Evolutionary conservation across 805 yeast species (phyloP), one percentile per base, ranked within the genome.

Genomic region (Yarrowia deformans): DNA sequence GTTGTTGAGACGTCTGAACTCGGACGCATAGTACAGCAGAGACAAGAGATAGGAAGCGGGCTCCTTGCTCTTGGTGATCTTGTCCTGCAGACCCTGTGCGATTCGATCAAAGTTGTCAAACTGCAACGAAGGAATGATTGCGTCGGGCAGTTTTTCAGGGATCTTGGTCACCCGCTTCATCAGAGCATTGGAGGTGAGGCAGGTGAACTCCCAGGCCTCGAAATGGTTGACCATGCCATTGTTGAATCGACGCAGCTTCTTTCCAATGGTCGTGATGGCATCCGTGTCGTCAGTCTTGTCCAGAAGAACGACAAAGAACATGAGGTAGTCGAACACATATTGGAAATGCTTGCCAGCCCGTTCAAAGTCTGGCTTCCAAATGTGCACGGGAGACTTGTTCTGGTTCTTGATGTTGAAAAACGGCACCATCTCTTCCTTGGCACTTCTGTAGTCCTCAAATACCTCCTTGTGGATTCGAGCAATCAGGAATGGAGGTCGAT

Each of bases 341-440:
- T 86, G 87, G 76, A 93, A 94, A 78, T 94, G 97, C 73, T 90
- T 91, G 0, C 99, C 99, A 0, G 98, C 95, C 23, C 96, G 79
- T 77, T 96, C 99, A 73, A 83, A 77, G 60, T 93, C 97, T 0
- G 98, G 97, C 73, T 92, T 92, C 98, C 99, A 95, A 69, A 95
- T 90, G 72, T 87, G 89, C 0, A 93, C 86, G 46, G 95, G 82
- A 12, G 89, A 86, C 74, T 92, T 90, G 2, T 73, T 73, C n/a
- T 72, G 72, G 0, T 92, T 82, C 72, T 88, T 90, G 61, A 91
- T 77, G 8, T 90, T 83, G 67, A 93, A 84, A 18, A 92, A 79
- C 0, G 81, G 75, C 1, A 85, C 80, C 85, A 94, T 85, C 72
- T 90, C 91, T 13, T 84, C 84, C 56, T 82, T 81, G 0, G 98